phyloP scores from a whole-genome alignment of 75 land plant genomes.

The Pseudotsuga menziesii region DNA sequence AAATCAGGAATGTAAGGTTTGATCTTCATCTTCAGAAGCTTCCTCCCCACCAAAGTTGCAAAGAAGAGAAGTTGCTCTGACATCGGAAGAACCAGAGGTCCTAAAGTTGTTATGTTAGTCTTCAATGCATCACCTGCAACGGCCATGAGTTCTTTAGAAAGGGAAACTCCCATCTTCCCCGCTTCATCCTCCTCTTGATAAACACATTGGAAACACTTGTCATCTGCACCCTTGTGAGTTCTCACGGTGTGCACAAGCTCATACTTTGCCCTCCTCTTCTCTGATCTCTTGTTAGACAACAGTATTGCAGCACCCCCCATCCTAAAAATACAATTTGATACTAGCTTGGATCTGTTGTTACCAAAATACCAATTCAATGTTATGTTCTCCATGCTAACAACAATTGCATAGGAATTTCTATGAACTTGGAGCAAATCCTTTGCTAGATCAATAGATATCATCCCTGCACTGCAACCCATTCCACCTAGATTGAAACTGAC shows the following conservation, averaged over 20 bases:
- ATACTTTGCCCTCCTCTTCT: constrained; percentile 36
- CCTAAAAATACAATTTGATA: constrained; percentile 51
- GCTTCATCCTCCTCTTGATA: constrained; percentile 36
- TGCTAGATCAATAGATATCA: constrained; percentile 43
- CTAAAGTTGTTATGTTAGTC: constrained; percentile 46
- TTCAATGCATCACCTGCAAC: constrained; percentile 48
- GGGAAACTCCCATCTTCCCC: constrained; percentile 41
- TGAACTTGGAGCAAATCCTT: constrained; percentile 46
- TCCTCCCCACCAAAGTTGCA: constrained; percentile 30
- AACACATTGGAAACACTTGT: constrained; percentile 39
- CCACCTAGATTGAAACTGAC: constrained; percentile 40
- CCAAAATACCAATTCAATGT: constrained; percentile 48
- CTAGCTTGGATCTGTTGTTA: constrained; percentile 37
- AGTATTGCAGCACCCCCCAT: constrained; percentile 50
- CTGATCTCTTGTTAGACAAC: constrained; percentile 30
- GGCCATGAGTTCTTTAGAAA: constrained; percentile 52
- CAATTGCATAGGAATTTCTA: constrained; percentile 30
- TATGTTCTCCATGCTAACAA: constrained; percentile 53
- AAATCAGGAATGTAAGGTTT: constrained; percentile 35
- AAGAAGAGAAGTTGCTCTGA: constrained; percentile 51
- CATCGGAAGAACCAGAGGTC: constrained; percentile 40
- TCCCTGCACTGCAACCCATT: constrained; percentile 49
- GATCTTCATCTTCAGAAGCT: constrained; percentile 21
- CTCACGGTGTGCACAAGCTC: constrained; percentile 44
- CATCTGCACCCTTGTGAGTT: constrained; percentile 49